Base-by-base conservation (phyloP, 805 yeast species). In the Debaryomyces prosopidis region DNA sequence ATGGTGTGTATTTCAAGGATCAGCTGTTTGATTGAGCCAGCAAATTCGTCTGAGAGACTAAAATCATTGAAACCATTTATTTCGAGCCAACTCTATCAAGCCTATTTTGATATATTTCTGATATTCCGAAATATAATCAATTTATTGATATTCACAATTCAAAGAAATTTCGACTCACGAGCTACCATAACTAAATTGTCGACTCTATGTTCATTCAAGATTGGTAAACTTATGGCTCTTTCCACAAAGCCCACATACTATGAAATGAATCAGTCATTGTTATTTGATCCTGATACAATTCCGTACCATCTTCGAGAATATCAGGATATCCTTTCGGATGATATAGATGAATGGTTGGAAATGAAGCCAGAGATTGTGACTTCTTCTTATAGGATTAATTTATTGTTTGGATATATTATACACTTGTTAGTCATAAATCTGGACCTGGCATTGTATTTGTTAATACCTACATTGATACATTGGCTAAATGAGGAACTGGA, bases 331-430 rank as follows among this genome's bases (percentile, higher is more conserved):
- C 54, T 70, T 18, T 46, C 56, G 9, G 67, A 67, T 35, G 73
- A 68, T 40, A 61, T 71, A 2, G 73, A 69, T 43, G 54, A 50
- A 10, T 71, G 75, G 75, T 57, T 71, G 8, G 60, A 51, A 26
- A 51, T 66, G 50, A 69, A 68, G 30, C 74, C 74, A 1, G 31
- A 37, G 10, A 27, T 54, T 9, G 47, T 68, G 8, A 52, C 55
- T n/a, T 37, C 40, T 5, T 17, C 44, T 0, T 57, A 67, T 46
- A 55, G 62, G 19, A 36, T 41, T 14, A 63, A 60, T 18, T 46
- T 70, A 8, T 44, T 69, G 11, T 33, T 63, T 2, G 75, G 75
- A 1, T 71, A 71, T 46, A 40, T 71, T 11, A 36, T 66, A 4
- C 71, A 69, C 37, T 44, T 71, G 16, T 40, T 70, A 5, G 62